Conservation (phyloP, 2,329 filamentous ascomycete genomes). For the Talaromyces sp. region DNA sequence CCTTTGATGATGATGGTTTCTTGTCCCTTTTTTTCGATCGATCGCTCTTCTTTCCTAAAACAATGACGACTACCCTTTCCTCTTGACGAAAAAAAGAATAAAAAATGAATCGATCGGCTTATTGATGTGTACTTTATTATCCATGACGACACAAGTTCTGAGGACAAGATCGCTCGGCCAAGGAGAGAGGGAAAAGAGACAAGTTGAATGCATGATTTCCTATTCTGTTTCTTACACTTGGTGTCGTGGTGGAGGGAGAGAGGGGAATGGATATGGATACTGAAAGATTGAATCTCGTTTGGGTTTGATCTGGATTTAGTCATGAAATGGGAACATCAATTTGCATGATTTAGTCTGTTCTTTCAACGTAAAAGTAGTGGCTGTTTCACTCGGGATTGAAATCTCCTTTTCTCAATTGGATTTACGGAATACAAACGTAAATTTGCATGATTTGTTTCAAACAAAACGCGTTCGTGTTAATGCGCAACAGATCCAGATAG, state of each 20-base stretch:
- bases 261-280: neutral
- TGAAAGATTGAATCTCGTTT: neutral
- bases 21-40: neutral
- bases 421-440: too few species aligned
- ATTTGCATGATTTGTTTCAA: too few species aligned
- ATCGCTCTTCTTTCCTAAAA: neutral
- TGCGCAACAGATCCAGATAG: too few species aligned
- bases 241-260: too few species aligned
- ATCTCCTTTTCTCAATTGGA: too few species aligned
- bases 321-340: conserved; percentile 6
- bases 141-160: neutral
- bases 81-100: conserved; percentile 2
- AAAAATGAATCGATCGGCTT: neutral
- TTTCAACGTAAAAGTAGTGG: too few species aligned
- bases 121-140: neutral
- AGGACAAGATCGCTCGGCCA: neutral
- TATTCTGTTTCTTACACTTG: neutral
- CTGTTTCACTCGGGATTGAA: too few species aligned
- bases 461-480: too few species aligned
- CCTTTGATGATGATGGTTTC: conserved; percentile 8
- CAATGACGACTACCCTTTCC: conserved; percentile 1
- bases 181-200: neutral
- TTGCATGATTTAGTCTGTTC: neutral
- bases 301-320: neutral
- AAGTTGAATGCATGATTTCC: neutral